Percentiles rank a stretch among this genome's conserved stretches.
These are phyloP conservation scores for Amborella trichopoda DNA, from an alignment of 164 flowering plant genomes.

Conservation along the genomic window DNA sequence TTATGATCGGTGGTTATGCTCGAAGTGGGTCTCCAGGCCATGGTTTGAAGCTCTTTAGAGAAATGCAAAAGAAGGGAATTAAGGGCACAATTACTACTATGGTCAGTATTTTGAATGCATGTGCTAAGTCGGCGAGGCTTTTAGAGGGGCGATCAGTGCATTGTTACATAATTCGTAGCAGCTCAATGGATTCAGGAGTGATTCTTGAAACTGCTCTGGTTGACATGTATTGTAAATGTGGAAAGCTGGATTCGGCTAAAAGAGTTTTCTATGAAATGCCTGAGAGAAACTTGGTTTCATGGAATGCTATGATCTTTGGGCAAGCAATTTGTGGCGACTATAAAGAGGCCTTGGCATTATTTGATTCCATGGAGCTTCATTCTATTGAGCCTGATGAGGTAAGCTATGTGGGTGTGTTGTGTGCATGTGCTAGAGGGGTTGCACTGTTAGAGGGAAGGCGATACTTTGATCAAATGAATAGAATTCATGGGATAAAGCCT, in stretches of 20 bases:
- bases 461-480: slow-evolving; percentile 38
- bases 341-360: slow-evolving; percentile 42
- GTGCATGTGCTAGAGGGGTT: slow-evolving; percentile 60
- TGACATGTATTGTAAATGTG: slow-evolving; percentile 64
- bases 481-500: slow-evolving; percentile 33
- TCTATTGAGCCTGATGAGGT: slow-evolving; percentile 45
- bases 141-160: slow-evolving; percentile 71
- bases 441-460: slow-evolving; percentile 30
- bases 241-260: slow-evolving; percentile 29
- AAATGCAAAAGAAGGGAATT: slow-evolving; percentile 31
- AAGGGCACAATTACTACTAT: slow-evolving; percentile 30
- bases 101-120: slow-evolving; percentile 39
- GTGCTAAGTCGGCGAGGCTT: slow-evolving; percentile 53
- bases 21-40: slow-evolving; percentile 40
- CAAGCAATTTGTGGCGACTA: slow-evolving; percentile 58
- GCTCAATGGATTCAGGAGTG: slow-evolving; percentile 18
- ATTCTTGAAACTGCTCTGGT: slow-evolving; percentile 44
- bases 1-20: slow-evolving; percentile 50
- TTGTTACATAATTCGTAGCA: slow-evolving; percentile 25
- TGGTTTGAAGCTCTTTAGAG: slow-evolving; percentile 47
- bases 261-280: slow-evolving; percentile 36
- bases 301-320: slow-evolving; percentile 80
- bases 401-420: slow-evolving; percentile 48
- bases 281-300: slow-evolving; percentile 39
- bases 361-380: slow-evolving; percentile 22